Evolutionary conservation across 495 filamentous ascomycete genomes (phyloP).

Genomic region (Geopyxis carbonaria): DNA sequence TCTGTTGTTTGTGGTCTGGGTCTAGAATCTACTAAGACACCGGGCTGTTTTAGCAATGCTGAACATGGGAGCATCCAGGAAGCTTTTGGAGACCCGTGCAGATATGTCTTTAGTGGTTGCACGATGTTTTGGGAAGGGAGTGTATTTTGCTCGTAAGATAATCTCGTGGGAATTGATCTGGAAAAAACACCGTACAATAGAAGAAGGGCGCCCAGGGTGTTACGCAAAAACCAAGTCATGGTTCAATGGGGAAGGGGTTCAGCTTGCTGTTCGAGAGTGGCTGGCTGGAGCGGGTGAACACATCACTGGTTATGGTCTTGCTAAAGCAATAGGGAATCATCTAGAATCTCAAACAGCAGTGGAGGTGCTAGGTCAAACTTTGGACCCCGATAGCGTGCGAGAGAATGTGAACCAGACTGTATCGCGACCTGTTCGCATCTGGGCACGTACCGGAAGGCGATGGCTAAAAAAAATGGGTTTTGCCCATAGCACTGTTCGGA

Average conservation of each 20-base stretch:
- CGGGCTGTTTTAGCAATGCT: constrained; percentile 1
- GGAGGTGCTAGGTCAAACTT: not conserved
- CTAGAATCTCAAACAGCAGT: not conserved
- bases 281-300: not conserved
- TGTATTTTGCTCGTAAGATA: constrained; percentile 4
- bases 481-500: constrained; percentile 1
- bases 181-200: not conserved
- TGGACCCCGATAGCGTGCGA: no score
- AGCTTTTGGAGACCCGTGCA: not conserved
- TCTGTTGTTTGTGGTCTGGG: no score
- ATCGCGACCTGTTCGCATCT: no score
- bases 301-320: not conserved
- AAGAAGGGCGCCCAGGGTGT: not conserved
- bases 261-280: constrained; percentile 1
- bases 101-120: not conserved
- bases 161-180: constrained; percentile 2
- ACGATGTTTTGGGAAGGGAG: not conserved
- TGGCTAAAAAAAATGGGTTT: constrained; percentile 9
- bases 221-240: not conserved
- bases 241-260: constrained; percentile 5
- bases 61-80: not conserved
- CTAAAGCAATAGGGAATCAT: not conserved
- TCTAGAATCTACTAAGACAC: constrained; percentile 4
- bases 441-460: not conserved
- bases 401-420: no score